phyloP scores from a whole-genome alignment of 768 basidiomycete species.

The Amyloporia xantha region DNA sequence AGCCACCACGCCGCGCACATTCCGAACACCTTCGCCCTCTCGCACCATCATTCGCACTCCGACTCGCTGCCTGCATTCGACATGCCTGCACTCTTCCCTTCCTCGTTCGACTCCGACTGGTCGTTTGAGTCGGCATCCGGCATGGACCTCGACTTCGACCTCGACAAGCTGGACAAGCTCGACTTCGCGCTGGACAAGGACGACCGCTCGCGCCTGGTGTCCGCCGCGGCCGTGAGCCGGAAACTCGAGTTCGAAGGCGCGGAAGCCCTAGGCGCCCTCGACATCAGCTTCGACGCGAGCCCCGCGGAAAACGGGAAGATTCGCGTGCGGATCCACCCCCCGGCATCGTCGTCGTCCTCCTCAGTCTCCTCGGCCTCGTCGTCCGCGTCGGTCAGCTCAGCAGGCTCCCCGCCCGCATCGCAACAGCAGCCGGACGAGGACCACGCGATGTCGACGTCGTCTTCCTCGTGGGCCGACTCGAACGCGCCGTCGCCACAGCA shows the following conservation, averaged over 20 bases:
- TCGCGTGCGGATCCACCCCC: conserved; percentile 64
- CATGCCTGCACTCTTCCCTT: conserved; percentile 21
- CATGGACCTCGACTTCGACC: conserved; percentile 27
- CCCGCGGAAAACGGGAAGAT: conserved; percentile 64
- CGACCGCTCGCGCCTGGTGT: conserved; percentile 30
- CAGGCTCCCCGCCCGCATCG: conserved; percentile 1
- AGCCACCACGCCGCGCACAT: too few species aligned
- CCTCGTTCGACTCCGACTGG: conserved; percentile 44
- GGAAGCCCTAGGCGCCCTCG: conserved; percentile 45
- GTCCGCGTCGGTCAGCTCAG: conserved; percentile 25
- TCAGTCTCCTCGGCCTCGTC: conserved; percentile 18
- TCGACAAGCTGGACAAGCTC: conserved; percentile 20
- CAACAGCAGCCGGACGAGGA: conserved; percentile 1
- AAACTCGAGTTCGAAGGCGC: conserved; percentile 56
- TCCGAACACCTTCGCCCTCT: conserved; percentile 51
- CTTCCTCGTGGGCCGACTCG: not conserved
- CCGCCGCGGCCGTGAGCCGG: conserved; percentile 29
- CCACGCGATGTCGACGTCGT: conserved; percentile 3
- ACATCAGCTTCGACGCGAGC: conserved; percentile 68
- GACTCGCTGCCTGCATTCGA: conserved; percentile 37
- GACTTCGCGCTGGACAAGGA: conserved; percentile 43
- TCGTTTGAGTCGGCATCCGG: conserved; percentile 16
- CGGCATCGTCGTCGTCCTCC: conserved; percentile 32
- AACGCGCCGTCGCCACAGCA: not conserved
- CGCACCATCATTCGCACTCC: conserved; percentile 31